phyloP scores from a whole-genome alignment of 495 filamentous ascomycete genomes.

The Tetracladium setigerum region DNA sequence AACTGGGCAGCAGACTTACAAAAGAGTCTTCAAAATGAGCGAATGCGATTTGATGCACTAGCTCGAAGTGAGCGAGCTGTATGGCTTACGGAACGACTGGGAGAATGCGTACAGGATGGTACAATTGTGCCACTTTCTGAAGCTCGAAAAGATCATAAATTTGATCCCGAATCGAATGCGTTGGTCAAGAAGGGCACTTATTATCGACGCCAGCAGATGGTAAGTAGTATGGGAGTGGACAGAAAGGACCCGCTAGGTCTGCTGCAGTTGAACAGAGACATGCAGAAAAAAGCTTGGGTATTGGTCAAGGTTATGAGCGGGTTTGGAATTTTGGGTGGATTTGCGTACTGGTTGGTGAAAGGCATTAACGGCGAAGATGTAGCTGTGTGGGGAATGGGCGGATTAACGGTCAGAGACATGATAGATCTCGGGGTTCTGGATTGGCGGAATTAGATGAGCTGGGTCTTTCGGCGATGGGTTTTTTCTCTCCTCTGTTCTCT shows the following conservation, averaged over 20 bases:
- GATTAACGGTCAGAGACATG: no score
- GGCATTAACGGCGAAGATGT: no score
- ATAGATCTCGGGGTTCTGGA: no score
- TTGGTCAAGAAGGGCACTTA: conserved; percentile 14
- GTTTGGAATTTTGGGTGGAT: conserved; percentile 64
- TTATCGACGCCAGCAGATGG: conserved; percentile 2
- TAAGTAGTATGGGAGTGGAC: conserved; percentile 26
- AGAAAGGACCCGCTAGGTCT: conserved; percentile 70
- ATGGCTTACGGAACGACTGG: conserved; percentile 71
- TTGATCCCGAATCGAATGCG: conserved; percentile 1
- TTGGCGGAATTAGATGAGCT: no score
- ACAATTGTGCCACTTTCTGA: conserved; percentile 44
- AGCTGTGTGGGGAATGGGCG: no score
- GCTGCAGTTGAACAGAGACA: conserved; percentile 58
- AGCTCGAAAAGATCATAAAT: conserved; percentile 3
- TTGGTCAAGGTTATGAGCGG: conserved; percentile 74
- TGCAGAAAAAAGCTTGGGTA: conserved; percentile 57
- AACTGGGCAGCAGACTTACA: conserved; percentile 92
- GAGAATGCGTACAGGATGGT: conserved; percentile 68
- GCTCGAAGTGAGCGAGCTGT: conserved; percentile 64
- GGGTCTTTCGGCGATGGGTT: no score
- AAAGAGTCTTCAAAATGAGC: conserved; percentile 72
- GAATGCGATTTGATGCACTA: conserved; percentile 64
- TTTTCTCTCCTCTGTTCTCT: no score
- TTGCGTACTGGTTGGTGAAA: conserved; percentile 50